These are phyloP conservation scores for Sclerotinia minor DNA, from an alignment of 2,329 filamentous ascomycete species.

Conservation along the genomic window DNA sequence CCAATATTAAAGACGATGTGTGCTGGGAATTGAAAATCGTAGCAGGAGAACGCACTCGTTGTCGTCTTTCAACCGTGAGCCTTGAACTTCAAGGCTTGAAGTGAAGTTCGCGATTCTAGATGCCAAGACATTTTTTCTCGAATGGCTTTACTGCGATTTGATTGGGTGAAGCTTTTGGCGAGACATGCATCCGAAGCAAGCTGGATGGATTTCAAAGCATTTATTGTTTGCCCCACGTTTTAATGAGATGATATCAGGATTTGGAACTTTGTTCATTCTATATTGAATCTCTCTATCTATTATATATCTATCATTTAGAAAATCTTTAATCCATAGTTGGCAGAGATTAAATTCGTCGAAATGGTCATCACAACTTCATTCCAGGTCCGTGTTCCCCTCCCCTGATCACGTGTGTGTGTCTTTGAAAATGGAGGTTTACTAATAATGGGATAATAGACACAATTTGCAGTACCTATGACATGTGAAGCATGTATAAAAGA, in stretches of 20 bases:
- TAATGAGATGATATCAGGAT: not conserved
- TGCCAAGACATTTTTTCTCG: slow-evolving; percentile 25
- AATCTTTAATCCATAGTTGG: not conserved
- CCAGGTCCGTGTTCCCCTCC: slow-evolving; percentile 37
- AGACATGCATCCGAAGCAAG: not conserved
- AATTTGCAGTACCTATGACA: slow-evolving; percentile 91
- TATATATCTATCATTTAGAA: not conserved
- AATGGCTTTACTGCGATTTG: not conserved
- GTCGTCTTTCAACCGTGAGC: slow-evolving; percentile 18
- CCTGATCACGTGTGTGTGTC: slow-evolving; percentile 35
- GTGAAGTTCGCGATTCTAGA: slow-evolving; percentile 20
- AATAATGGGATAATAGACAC: slow-evolving; percentile 59
- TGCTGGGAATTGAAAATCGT: not conserved
- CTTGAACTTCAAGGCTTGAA: not conserved
- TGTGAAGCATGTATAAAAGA: slow-evolving; percentile 88
- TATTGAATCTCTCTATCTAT: not conserved
- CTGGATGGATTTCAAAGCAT: slow-evolving; percentile 38
- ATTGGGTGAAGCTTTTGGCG: slow-evolving; percentile 19
- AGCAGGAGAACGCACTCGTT: slow-evolving; percentile 11
- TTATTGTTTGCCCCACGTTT: slow-evolving; percentile 26
- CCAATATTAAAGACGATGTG: slow-evolving; percentile 26
- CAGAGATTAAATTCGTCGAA: slow-evolving; percentile 8
- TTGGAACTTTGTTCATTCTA: not conserved
- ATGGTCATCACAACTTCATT: slow-evolving; percentile 43
- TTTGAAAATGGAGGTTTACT: not conserved